Conservation (phyloP, 257 asterid genomes). For the Solanum chmielewskii region DNA sequence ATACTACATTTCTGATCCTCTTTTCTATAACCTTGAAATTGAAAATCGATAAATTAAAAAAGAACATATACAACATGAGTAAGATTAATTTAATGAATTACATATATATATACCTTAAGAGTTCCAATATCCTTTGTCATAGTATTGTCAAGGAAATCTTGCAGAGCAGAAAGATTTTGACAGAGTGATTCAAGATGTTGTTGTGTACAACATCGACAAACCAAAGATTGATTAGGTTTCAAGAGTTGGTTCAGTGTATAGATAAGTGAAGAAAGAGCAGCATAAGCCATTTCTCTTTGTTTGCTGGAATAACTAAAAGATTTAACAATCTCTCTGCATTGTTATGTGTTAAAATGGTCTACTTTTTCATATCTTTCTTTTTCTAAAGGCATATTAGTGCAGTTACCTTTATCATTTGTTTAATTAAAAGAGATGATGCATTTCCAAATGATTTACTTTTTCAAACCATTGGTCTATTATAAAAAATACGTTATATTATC, state of each 20-base stretch:
- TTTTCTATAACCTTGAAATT: neutral
- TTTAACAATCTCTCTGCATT: no score
- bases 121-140: neutral
- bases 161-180: neutral
- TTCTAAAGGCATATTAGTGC: no score
- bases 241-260: slow-evolving; percentile 1
- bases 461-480: slow-evolving; percentile 68
- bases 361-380: no score
- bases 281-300: slow-evolving; percentile 4
- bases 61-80: no score
- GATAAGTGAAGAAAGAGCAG: slow-evolving; percentile 18
- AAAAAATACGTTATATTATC: neutral
- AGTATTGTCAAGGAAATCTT: neutral
- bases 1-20: neutral
- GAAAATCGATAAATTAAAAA: no score
- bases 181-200: neutral
- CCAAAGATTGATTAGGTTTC: neutral
- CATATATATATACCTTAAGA: neutral
- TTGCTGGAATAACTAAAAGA: no score
- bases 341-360: no score
- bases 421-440: no score
- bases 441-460: no score
- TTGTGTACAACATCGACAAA: neutral
- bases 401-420: no score
- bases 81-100: no score